phyloP scores from a whole-genome alignment of 768 basidiomycete species.

The Floccularia luteovirens region DNA sequence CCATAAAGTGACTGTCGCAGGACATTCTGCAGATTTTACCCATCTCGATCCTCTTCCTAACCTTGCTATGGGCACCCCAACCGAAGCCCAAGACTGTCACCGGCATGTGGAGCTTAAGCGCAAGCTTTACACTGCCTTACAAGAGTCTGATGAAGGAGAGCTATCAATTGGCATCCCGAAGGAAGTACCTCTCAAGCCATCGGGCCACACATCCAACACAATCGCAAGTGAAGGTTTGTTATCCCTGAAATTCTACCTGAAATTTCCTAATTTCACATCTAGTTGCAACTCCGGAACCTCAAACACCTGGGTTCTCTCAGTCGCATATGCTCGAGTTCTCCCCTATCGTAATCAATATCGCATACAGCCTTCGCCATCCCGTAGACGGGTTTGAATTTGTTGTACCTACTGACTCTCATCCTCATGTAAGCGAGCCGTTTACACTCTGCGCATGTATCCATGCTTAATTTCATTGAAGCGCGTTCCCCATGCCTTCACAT shows the following conservation, averaged over 20 bases:
- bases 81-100: slow-evolving; percentile 70
- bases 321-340: slow-evolving; percentile 52
- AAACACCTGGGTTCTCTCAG: slow-evolving; percentile 43
- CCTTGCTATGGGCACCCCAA: slow-evolving; percentile 43
- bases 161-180: slow-evolving; percentile 81
- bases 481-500: slow-evolving; percentile 89
- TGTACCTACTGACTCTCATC: slow-evolving; percentile 72
- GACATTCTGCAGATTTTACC: slow-evolving; percentile 68
- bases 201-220: slow-evolving; percentile 36
- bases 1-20: slow-evolving; percentile 65
- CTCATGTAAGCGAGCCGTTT: slow-evolving; percentile 54
- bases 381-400: slow-evolving; percentile 84
- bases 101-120: slow-evolving; percentile 91
- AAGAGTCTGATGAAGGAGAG: slow-evolving; percentile 93
- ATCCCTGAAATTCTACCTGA: slow-evolving; percentile 1
- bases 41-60: slow-evolving; percentile 71
- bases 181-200: slow-evolving; percentile 60
- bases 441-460: background rate
- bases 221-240: slow-evolving; percentile 53
- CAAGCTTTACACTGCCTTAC: slow-evolving; percentile 81
- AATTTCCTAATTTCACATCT: slow-evolving; percentile 2
- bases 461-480: slow-evolving; percentile 43
- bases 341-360: slow-evolving; percentile 69
- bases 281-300: slow-evolving; percentile 82
- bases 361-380: slow-evolving; percentile 77